phyloP scores from a whole-genome alignment of 257 asterid genomes.

The Cynanchum wilfordii region DNA sequence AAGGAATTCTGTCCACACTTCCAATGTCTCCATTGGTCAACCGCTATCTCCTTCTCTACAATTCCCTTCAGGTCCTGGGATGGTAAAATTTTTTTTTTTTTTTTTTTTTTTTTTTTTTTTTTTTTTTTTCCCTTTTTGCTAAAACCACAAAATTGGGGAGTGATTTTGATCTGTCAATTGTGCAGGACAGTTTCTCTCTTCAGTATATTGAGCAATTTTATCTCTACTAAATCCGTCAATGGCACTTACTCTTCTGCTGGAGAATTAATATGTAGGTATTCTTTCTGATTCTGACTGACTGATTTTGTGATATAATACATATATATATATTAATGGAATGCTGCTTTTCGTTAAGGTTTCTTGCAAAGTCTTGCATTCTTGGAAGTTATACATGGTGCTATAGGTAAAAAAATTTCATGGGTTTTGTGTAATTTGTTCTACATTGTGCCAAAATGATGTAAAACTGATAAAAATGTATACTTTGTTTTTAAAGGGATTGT shows the following conservation, averaged over 20 bases:
- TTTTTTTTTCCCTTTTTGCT: background rate
- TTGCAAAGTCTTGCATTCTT: slow-evolving; percentile 78
- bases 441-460: background rate
- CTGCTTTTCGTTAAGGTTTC: slow-evolving; percentile 41
- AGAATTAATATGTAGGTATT: slow-evolving; percentile 54
- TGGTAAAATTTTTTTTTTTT: slow-evolving; percentile 39
- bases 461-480: background rate
- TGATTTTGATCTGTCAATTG: slow-evolving; percentile 12
- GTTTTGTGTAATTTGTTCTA: slow-evolving; percentile 4
- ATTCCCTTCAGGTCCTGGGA: slow-evolving; percentile 63
- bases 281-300: background rate
- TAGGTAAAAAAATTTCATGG: slow-evolving; percentile 39
- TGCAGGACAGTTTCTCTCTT: slow-evolving; percentile 61
- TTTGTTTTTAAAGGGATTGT: slow-evolving; percentile 57
- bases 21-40: slow-evolving; percentile 43
- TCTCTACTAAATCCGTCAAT: slow-evolving; percentile 39
- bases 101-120: background rate
- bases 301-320: background rate
- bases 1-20: background rate
- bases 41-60: slow-evolving; percentile 62
- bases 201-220: slow-evolving; percentile 45
- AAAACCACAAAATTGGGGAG: background rate
- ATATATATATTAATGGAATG: slow-evolving; percentile 16
- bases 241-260: slow-evolving; percentile 74
- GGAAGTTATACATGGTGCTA: slow-evolving; percentile 92